Percentiles rank a stretch among this genome's conserved stretches.
phyloP scores from a whole-genome alignment of 2,329 filamentous ascomycete genomes.

The Cladosporium sp. region DNA sequence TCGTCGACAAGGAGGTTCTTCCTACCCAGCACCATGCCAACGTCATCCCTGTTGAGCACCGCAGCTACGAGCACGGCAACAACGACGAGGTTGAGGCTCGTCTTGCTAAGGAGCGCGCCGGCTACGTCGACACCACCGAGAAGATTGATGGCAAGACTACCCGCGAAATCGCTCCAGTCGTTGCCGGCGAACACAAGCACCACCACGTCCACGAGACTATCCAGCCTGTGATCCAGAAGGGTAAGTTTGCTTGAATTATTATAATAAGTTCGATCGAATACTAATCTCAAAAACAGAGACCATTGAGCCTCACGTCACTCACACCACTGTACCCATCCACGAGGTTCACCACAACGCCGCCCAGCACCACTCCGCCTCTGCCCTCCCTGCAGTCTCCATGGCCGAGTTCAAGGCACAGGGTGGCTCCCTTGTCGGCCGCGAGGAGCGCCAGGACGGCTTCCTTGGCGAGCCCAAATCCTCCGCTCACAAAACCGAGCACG shows the following conservation, averaged over 20 bases:
- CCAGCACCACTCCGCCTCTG: conserved; percentile 64
- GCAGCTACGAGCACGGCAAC: conserved; percentile 62
- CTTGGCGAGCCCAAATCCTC: conserved; percentile 58
- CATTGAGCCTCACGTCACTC: conserved; percentile 65
- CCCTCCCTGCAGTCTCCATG: conserved; percentile 64
- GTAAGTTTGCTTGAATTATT: conserved; percentile 20
- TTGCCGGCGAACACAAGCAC: conserved; percentile 64
- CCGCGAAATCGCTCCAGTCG: conserved; percentile 48
- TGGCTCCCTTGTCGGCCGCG: conserved; percentile 55
- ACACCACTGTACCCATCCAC: conserved; percentile 71
- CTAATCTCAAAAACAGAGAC: conserved; percentile 46
- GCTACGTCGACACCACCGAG: conserved; percentile 54
- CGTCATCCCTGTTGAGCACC: conserved; percentile 59
- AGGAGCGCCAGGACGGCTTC: conserved; percentile 60
- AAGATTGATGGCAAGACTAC: conserved; percentile 53
- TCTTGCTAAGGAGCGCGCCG: conserved; percentile 54
- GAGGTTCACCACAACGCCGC: conserved; percentile 69
- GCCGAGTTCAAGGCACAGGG: conserved; percentile 62
- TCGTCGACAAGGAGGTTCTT: conserved; percentile 55
- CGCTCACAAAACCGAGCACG: background rate
- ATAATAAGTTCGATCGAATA: background rate
- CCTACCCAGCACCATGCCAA: conserved; percentile 66
- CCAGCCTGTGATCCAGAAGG: conserved; percentile 68
- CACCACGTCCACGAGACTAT: conserved; percentile 68
- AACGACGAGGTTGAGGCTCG: conserved; percentile 48